Evolutionary conservation across 768 basidiomycete species (phyloP), one percentile per base, ranked within the genome.

Genomic region (Lactarius psammicola): DNA sequence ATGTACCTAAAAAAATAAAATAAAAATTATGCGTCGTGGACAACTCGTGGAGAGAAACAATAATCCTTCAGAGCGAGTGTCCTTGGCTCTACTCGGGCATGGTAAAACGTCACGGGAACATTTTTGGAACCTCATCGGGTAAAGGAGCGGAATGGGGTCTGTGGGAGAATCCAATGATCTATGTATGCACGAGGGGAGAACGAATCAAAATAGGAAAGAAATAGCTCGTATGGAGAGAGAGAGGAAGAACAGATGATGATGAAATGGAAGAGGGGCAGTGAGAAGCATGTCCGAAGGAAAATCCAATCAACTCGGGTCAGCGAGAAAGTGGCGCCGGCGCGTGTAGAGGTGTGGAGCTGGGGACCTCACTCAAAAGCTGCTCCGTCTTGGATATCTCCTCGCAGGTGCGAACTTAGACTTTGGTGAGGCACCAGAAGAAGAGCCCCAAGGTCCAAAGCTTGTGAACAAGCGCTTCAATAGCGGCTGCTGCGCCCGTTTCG

Each of bases 381-480:
- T 63, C 26, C 51, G 62, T n/a, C 65, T 42, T 23, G 60, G 61
- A 42, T 67, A 53, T 33, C 66, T 59, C 51, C 66, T 63, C 26
- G 38, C 4, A 1, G 57, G 66, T 10, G 62, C 31, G 28, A 36
- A 40, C 56, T 67, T 67, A 20, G 40, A 44, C 42, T 67, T 67
- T 44, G 66, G 66, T 0, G 66, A 63, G 17, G 56, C 36, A n/a
- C 56, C 62, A 5, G 62, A 63, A 10, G 61, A 59, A 26, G 51
- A 67, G 15, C 61, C 57, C 66, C 66, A 67, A 2, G 68, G 63
- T 2, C 60, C 66, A 13, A 69, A 59, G 36, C 56, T 68, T 10
- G 66, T 66, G 20, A 69, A 49, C 4, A 67, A 36, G 55, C 68
- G 68, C 62, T 69, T 69, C 26, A 69, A 55, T 8, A 69, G 58